Evolutionary conservation across 1,139 yeast genomes (phyloP).

Genomic region (Pichia sp.): DNA sequence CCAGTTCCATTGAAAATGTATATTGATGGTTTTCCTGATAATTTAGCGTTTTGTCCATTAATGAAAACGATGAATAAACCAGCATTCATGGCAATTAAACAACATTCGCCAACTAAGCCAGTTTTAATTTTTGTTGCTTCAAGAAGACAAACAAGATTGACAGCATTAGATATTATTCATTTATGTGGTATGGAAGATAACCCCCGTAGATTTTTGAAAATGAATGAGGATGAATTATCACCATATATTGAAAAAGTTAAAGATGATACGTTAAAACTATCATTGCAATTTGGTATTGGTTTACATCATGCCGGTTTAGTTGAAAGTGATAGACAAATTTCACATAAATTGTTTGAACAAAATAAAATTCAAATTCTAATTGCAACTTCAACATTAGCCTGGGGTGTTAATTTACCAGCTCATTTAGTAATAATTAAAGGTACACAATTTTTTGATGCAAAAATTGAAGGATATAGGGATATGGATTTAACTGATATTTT

Average conservation of each 20-base stretch:
- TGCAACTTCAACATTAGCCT: conserved; percentile 93
- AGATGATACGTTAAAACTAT: conserved; percentile 79
- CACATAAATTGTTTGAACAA: conserved; percentile 78
- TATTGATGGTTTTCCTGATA: conserved; percentile 95
- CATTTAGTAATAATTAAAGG: conserved; percentile 91
- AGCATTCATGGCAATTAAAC: conserved; percentile 91
- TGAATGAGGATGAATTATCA: conserved; percentile 69
- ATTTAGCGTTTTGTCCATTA: conserved; percentile 85
- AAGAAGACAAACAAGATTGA: conserved; percentile 90
- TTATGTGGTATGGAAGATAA: conserved; percentile 92
- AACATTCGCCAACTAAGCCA: conserved; percentile 90
- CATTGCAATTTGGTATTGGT: conserved; percentile 94
- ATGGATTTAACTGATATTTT: conserved; percentile 90
- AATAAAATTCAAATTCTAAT: conserved; percentile 84
- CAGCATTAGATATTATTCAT: conserved; percentile 89
- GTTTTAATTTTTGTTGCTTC: conserved; percentile 94
- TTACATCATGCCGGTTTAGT: conserved; percentile 97
- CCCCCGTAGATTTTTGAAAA: conserved; percentile 78
- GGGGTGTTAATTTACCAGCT: conserved; percentile 97
- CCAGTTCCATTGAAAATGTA: conserved; percentile 98
- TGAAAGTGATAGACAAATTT: conserved; percentile 79
- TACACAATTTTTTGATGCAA: conserved; percentile 80
- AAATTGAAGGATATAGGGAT: conserved; percentile 71
- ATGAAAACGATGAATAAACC: conserved; percentile 99
- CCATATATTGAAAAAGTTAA: conserved; percentile 60